Evolutionary conservation across 208 protist species (phyloP).

Genomic region (Eutreptiella sp.): DNA sequence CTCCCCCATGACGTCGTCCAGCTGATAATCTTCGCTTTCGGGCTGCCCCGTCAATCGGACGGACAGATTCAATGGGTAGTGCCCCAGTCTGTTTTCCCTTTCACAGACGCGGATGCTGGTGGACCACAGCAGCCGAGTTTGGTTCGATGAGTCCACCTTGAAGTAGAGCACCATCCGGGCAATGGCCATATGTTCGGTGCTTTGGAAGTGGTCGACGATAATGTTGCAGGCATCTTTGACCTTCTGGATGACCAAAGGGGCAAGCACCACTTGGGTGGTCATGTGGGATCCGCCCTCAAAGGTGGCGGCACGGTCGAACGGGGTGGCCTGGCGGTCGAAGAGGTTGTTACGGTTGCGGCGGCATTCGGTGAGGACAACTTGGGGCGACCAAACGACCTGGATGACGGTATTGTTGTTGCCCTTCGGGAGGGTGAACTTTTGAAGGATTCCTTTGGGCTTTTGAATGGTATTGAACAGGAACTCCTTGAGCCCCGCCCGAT

Average conservation of each 20-base stretch:
- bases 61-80: no score
- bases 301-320: not conserved
- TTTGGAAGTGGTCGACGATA: constrained; percentile 28
- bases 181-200: constrained; percentile 25
- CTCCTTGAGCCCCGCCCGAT: not conserved
- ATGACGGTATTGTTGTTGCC: constrained; percentile 21
- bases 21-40: no score
- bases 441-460: constrained; percentile 32
- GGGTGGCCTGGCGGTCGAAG: constrained; percentile 5
- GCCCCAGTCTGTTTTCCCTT: no score
- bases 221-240: constrained; percentile 15
- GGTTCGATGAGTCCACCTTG: constrained; percentile 1
- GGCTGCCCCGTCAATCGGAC: no score
- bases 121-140: not conserved
- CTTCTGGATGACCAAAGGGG: constrained; percentile 17
- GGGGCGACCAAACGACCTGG: constrained; percentile 29
- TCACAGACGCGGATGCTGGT: constrained; percentile 2
- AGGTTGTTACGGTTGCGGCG: constrained; percentile 24
- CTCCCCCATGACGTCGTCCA: no score
- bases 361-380: constrained; percentile 18
- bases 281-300: constrained; percentile 22
- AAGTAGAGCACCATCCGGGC: constrained; percentile 33
- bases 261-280: constrained; percentile 3
- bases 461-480: constrained; percentile 31
- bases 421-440: constrained; percentile 33